Percentiles rank a stretch among this genome's conserved stretches.
Evolutionary conservation across 2,329 filamentous ascomycete species (phyloP).

Genomic region (Pseudogymnoascus sp.): DNA sequence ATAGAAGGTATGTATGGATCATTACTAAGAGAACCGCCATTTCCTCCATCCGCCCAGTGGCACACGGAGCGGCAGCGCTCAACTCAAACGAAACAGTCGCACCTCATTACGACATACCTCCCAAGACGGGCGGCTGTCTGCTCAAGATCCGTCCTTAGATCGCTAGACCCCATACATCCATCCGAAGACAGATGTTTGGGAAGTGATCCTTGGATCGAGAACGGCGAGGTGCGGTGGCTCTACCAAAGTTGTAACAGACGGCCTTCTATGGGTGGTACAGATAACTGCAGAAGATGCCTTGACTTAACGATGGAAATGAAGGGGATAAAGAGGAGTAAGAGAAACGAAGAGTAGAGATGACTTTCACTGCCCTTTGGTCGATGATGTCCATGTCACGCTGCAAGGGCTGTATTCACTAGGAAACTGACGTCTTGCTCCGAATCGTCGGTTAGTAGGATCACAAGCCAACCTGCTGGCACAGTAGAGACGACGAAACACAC

Average conservation of each 20-base stretch:
- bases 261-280: slow-evolving; percentile 60
- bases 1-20: slow-evolving; percentile 65
- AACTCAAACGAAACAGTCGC: slow-evolving; percentile 94
- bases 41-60: slow-evolving; percentile 21
- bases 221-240: slow-evolving; percentile 66
- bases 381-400: neutral
- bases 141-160: slow-evolving; percentile 43
- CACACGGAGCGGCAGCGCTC: slow-evolving; percentile 60
- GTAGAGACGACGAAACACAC: slow-evolving; percentile 14
- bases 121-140: slow-evolving; percentile 84
- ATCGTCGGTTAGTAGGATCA: neutral
- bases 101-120: slow-evolving; percentile 56
- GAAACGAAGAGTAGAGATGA: slow-evolving; percentile 14
- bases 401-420: neutral
- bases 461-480: neutral
- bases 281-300: slow-evolving; percentile 61
- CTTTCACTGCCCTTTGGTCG: neutral
- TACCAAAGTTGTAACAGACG: slow-evolving; percentile 99
- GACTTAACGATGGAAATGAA: slow-evolving; percentile 65
- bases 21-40: slow-evolving; percentile 97
- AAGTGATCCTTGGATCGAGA: slow-evolving; percentile 39
- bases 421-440: neutral
- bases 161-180: neutral
- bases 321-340: slow-evolving; percentile 16
- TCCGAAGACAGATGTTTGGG: slow-evolving; percentile 15